A percentile compares a stretch with the other conserved stretches of the same genome.
phyloP scores from a whole-genome alignment of 345 rosid genomes.

The Salix udensis region DNA sequence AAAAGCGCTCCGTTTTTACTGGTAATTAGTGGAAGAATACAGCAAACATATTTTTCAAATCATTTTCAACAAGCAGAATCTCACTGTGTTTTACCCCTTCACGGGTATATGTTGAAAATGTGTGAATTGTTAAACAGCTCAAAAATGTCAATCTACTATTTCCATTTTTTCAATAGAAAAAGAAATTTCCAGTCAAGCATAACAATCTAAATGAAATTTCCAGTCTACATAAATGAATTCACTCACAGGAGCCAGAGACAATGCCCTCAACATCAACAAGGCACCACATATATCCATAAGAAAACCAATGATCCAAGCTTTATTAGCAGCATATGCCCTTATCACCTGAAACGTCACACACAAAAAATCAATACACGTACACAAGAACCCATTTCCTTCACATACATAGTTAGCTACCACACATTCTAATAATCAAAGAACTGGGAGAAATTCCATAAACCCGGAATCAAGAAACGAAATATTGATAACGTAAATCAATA shows the following conservation, averaged over 20 bases:
- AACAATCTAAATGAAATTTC: background rate
- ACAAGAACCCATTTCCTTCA: conserved; percentile 2
- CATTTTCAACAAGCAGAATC: background rate
- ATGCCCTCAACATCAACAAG: conserved; percentile 79
- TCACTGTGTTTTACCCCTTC: background rate
- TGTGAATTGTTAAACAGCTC: background rate
- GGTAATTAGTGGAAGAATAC: background rate
- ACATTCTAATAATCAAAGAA: background rate
- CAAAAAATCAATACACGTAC: background rate
- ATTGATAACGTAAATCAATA: background rate
- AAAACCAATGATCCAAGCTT: conserved; percentile 78
- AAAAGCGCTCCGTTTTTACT: background rate
- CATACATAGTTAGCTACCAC: background rate
- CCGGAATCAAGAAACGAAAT: background rate
- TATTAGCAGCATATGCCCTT: conserved; percentile 73
- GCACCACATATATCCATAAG: conserved; percentile 92
- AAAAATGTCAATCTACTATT: background rate
- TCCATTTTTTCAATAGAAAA: background rate
- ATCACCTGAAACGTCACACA: conserved; percentile 47
- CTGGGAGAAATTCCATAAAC: conserved; percentile 1
- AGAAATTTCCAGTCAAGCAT: background rate
- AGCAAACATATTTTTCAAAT: background rate
- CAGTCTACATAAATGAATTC: background rate
- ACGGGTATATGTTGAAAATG: background rate
- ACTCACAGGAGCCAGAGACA: conserved; percentile 91